Evolutionary conservation across 1,139 yeast species (phyloP).

Genomic region (Yamadazyma mexicana): DNA sequence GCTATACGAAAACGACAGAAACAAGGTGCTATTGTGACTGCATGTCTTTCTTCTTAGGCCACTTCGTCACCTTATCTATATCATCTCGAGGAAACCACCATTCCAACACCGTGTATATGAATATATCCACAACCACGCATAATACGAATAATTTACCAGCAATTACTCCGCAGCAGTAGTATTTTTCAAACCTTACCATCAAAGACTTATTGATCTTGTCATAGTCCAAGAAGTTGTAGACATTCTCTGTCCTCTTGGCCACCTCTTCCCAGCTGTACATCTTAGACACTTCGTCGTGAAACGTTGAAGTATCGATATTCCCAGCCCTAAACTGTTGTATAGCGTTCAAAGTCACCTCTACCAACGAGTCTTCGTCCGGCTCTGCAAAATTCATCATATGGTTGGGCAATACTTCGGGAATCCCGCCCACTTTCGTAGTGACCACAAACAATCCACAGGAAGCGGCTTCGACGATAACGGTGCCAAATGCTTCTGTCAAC

Average conservation of each 20-base stretch:
- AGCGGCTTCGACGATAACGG: slow-evolving; percentile 96
- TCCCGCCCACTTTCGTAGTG: slow-evolving; percentile 96
- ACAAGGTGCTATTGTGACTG: neutral
- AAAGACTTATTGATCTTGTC: slow-evolving; percentile 49
- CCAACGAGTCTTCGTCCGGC: slow-evolving; percentile 78
- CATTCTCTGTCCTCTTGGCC: slow-evolving; percentile 81
- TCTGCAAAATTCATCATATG: slow-evolving; percentile 93
- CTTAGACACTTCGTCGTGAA: slow-evolving; percentile 72
- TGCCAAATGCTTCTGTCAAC: slow-evolving; percentile 96
- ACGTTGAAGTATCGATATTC: slow-evolving; percentile 65
- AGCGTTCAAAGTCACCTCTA: slow-evolving; percentile 66
- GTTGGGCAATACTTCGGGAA: slow-evolving; percentile 91
- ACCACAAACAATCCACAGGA: slow-evolving; percentile 93
- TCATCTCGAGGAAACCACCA: slow-evolving; percentile 64
- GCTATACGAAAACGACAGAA: neutral
- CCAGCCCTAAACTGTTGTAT: slow-evolving; percentile 57
- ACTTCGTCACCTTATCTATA: slow-evolving; percentile 73
- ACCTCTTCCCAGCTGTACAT: slow-evolving; percentile 96
- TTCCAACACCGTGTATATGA: slow-evolving; percentile 63
- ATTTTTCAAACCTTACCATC: slow-evolving; percentile 50
- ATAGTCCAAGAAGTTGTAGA: slow-evolving; percentile 61
- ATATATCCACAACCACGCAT: slow-evolving; percentile 76
- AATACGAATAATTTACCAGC: slow-evolving; percentile 82
- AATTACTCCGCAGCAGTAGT: slow-evolving; percentile 75
- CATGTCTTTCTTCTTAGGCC: slow-evolving; percentile 52